Percentiles rank a stretch among this genome's conserved stretches.
Evolutionary conservation across 2,329 filamentous ascomycete genomes (phyloP).

Genomic region (Colletotrichum orbiculare): DNA sequence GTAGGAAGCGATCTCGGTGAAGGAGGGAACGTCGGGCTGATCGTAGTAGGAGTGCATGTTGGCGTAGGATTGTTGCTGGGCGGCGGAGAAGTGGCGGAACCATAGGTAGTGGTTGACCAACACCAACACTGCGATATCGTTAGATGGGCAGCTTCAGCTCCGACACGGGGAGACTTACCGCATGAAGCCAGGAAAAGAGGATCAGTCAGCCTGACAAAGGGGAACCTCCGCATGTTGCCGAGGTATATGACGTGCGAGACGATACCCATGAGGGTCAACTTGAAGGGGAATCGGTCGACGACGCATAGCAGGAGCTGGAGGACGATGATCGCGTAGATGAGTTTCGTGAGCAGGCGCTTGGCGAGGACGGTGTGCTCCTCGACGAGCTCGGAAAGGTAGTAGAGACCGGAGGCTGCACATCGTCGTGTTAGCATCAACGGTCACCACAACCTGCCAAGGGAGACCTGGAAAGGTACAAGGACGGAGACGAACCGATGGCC

Average conservation of each 20-base stretch:
- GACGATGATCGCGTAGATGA: conserved; percentile 85
- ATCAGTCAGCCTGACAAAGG: conserved; percentile 85
- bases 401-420: conserved; percentile 85
- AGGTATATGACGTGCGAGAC: conserved; percentile 86
- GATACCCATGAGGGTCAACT: conserved; percentile 79
- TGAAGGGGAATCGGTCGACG: conserved; percentile 86
- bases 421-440: conserved; percentile 4
- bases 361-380: conserved; percentile 96
- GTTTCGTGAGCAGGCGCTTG: conserved; percentile 83
- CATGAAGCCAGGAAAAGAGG: conserved; percentile 89
- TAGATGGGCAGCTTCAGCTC: neutral
- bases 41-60: conserved; percentile 72
- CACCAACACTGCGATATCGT: conserved; percentile 71
- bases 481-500: conserved; percentile 76
- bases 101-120: conserved; percentile 93
- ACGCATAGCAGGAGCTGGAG: conserved; percentile 80
- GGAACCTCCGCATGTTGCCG: conserved; percentile 82
- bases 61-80: conserved; percentile 67
- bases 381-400: conserved; percentile 97
- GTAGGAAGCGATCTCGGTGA: conserved; percentile 94
- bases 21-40: conserved; percentile 75
- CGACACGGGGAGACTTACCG: conserved; percentile 59
- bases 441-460: conserved; percentile 3
- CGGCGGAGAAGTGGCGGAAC: conserved; percentile 89
- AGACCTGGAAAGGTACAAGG: conserved; percentile 6